Base-by-base conservation (phyloP, 768 basidiomycete genomes). In the Lyophyllum semitale region DNA sequence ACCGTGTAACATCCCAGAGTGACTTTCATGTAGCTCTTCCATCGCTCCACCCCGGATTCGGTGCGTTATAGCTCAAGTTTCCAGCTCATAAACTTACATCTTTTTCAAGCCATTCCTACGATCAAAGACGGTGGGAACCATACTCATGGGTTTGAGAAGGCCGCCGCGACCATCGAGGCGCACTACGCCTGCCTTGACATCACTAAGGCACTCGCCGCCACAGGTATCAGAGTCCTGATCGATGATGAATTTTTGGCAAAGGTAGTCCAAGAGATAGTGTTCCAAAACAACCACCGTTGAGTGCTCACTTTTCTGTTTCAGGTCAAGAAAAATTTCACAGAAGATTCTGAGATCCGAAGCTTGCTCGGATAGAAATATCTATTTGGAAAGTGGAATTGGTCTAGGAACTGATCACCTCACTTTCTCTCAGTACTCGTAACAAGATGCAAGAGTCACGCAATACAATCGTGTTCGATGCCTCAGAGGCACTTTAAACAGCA, bases 61-160 rank as follows among this genome's bases (percentile, higher is more conserved):
- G 87, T 84, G 59, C 12, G 71, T 57, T n/a, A 22, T 35, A 15
- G 54, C 55, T 46, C 37, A 23, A 7, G 25, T 25, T 8, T 30
- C 37, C 23, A 22, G 4, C 15, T 17, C 23, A 5, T 17, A 46
- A 49, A 12, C 27, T 29, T 1, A 44, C 17, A 17, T 13, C 8
- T 41, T 17, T 8, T 20, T 22, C 5, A 15, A 91, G 91, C 88
- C 11, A 93, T 93, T 38, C 92, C 91, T 3, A 91, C 88, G 0
- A 74, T 83, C 20, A 66, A 73, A 0, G 77, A 84, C 59, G 91
- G 90, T 11, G 90, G 90, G 8, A 93, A 93, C 63, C 92, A 93
- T 61, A 93, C 92, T 0, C 72, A 71, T 2, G 84, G 73, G 12
- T 93, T 93, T 65, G 71, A 81, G n/a, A 70, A 80, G 18, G 73